phyloP scores from a whole-genome alignment of 164 flowering plant genomes.

The Paratinospora sagittata region DNA sequence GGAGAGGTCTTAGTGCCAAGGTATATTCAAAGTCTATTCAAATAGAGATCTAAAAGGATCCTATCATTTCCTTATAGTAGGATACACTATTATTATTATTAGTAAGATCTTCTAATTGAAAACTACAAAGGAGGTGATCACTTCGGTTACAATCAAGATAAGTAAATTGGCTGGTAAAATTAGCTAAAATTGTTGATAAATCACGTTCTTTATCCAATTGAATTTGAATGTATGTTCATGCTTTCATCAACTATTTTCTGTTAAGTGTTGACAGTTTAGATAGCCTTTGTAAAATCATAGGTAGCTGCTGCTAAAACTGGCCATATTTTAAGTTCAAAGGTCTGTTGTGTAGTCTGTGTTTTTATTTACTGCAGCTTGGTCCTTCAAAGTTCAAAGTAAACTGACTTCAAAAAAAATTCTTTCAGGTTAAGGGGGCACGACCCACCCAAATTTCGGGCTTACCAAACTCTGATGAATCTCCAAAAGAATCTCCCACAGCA shows the following conservation, averaged over 20 bases:
- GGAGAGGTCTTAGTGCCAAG: slow-evolving; percentile 55
- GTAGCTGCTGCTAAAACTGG: no score
- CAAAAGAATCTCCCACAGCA: slow-evolving; percentile 43
- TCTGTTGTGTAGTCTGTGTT: no score
- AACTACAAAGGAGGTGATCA: no score
- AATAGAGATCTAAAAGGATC: neutral
- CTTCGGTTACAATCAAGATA: neutral
- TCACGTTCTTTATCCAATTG: neutral
- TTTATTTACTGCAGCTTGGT: neutral
- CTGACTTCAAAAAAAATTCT: neutral
- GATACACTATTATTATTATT: no score
- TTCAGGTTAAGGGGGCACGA: slow-evolving; percentile 61
- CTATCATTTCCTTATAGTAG: neutral
- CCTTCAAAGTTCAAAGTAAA: neutral
- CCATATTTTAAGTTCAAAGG: no score
- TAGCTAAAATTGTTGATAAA: neutral
- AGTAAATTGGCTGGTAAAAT: neutral
- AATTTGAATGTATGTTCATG: neutral
- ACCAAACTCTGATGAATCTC: slow-evolving; percentile 42
- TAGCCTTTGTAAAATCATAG: no score
- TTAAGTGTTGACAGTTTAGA: no score
- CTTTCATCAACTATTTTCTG: no score
- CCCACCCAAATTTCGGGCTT: slow-evolving; percentile 26
- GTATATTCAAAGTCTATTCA: slow-evolving; percentile 27
- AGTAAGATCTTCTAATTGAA: no score